These are phyloP conservation scores for Phytopythium montanum DNA, from an alignment of 352 stramenopile genomes.

Conservation along the genomic window DNA sequence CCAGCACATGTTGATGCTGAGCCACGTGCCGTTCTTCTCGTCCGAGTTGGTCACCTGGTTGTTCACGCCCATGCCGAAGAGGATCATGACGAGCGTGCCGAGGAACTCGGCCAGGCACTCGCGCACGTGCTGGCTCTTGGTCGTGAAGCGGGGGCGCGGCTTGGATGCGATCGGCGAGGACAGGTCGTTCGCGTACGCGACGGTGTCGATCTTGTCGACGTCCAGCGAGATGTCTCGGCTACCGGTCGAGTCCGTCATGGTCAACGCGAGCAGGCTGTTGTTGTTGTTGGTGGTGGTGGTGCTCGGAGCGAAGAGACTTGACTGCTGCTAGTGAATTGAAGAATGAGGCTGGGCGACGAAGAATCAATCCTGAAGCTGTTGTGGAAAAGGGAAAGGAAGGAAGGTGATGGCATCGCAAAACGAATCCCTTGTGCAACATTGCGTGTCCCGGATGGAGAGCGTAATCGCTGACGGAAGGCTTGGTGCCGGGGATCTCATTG, in stretches of 20 bases:
- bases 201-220: conserved; percentile 13
- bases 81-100: conserved; percentile 44
- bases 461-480: conserved; percentile 1
- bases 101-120: conserved; percentile 49
- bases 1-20: conserved; percentile 44
- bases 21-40: conserved; percentile 37
- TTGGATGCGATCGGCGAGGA: background rate
- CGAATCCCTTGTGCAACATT: conserved; percentile 4
- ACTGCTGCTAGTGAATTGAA: background rate
- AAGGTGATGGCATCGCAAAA: conserved; percentile 3
- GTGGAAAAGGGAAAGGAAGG: background rate
- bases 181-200: conserved; percentile 9
- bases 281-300: background rate
- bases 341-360: background rate
- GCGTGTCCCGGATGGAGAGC: background rate
- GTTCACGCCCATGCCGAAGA: conserved; percentile 43
- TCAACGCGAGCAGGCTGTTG: background rate
- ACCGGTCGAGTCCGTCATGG: conserved; percentile 7
- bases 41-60: conserved; percentile 39
- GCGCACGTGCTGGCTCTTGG: conserved; percentile 27
- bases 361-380: background rate
- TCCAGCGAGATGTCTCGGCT: conserved; percentile 5
- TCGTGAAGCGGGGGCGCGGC: conserved; percentile 11
- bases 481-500: background rate
- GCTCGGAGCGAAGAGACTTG: background rate